Percentiles rank a stretch among this genome's conserved stretches.
These are phyloP conservation scores for Trichosporon coremiiforme DNA, from an alignment of 1,284 basidiomycete genomes.

Conservation along the genomic window DNA sequence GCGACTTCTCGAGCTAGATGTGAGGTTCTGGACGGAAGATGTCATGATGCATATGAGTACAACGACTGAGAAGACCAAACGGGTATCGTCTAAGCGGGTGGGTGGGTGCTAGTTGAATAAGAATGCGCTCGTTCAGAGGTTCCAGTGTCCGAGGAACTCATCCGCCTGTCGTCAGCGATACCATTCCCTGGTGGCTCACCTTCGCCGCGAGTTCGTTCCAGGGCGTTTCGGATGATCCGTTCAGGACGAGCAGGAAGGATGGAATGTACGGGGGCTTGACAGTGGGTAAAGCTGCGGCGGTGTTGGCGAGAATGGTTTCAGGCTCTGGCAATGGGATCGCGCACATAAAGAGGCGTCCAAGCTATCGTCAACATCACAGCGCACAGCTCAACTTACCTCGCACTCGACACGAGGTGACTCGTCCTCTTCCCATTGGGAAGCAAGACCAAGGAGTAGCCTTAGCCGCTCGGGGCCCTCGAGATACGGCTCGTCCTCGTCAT, in stretches of 20 bases:
- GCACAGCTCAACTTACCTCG: slow-evolving; percentile 34
- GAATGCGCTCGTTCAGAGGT: neutral
- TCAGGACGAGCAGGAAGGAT: slow-evolving; percentile 41
- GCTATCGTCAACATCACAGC: slow-evolving; percentile 23
- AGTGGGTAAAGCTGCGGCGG: slow-evolving; percentile 27
- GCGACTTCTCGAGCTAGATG: slow-evolving; percentile 76
- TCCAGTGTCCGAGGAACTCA: slow-evolving; percentile 27
- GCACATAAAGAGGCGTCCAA: slow-evolving; percentile 37
- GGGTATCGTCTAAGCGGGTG: neutral
- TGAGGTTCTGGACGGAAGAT: slow-evolving; percentile 20
- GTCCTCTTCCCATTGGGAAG: slow-evolving; percentile 47
- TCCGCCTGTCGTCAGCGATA: slow-evolving; percentile 31
- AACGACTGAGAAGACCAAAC: slow-evolving; percentile 14
- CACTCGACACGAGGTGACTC: slow-evolving; percentile 45
- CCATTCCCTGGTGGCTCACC: slow-evolving; percentile 29
- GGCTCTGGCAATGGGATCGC: slow-evolving; percentile 34
- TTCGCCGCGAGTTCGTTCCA: slow-evolving; percentile 37
- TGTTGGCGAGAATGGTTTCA: slow-evolving; percentile 23
- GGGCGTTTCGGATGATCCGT: slow-evolving; percentile 37
- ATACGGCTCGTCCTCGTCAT: slow-evolving; percentile 35
- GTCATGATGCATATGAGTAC: slow-evolving; percentile 30
- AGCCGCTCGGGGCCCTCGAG: slow-evolving; percentile 45
- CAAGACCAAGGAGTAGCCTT: slow-evolving; percentile 42
- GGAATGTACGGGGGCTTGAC: slow-evolving; percentile 25
- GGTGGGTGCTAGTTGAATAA: neutral